phyloP scores from a whole-genome alignment of 2,329 filamentous ascomycete genomes.

The Cladorrhinum sp. region DNA sequence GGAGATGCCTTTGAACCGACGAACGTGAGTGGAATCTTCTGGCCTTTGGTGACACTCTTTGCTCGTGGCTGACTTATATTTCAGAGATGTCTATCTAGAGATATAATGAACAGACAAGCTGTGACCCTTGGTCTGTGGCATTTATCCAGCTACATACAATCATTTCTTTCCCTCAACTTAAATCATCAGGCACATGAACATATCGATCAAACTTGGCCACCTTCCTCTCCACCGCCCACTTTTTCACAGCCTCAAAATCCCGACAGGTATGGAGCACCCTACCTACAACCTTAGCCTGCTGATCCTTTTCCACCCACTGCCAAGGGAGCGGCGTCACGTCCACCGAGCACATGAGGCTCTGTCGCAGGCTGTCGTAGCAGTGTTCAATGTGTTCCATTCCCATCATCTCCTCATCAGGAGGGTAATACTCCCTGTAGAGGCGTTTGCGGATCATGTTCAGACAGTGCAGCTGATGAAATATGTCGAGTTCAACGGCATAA shows the following conservation, averaged over 20 bases:
- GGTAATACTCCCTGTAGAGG: neutral
- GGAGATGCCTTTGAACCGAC: constrained; percentile 51
- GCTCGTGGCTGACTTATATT: neutral
- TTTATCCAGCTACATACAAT: too few relatives aligned
- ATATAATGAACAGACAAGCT: constrained; percentile 9
- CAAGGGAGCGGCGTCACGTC: constrained; percentile 5
- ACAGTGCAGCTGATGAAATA: constrained; percentile 5
- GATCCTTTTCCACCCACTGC: neutral
- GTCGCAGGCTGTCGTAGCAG: constrained; percentile 1
- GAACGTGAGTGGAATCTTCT: constrained; percentile 44
- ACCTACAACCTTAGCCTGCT: neutral
- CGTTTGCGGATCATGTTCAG: constrained; percentile 1
- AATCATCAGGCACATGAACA: neutral
- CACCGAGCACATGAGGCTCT: constrained; percentile 5
- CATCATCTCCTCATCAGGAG: neutral
- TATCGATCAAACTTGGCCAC: neutral
- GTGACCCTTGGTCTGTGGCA: too few relatives aligned
- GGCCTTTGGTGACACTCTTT: neutral
- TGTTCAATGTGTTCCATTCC: neutral
- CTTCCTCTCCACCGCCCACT: neutral
- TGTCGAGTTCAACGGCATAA: constrained; percentile 3
- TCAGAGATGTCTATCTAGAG: constrained; percentile 12
- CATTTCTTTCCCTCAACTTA: neutral
- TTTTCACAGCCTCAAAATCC: neutral
- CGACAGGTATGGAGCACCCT: neutral